phyloP scores from a whole-genome alignment of 192 early-diverging fungal genomes.

The Pilobolus umbonatus region DNA sequence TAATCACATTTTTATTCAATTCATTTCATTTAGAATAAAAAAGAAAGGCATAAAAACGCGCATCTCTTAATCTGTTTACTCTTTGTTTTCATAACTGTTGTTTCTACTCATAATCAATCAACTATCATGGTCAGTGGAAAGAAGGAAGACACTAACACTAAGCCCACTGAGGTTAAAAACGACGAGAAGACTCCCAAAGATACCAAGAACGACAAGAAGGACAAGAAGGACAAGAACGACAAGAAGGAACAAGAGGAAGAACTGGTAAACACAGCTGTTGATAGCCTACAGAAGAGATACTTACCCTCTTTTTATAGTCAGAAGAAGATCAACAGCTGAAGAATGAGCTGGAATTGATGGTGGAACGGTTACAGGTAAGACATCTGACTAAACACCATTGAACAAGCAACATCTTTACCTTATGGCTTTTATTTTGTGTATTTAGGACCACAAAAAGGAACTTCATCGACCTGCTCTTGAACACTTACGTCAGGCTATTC shows the following conservation, averaged over 20 bases:
- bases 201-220: slow-evolving; percentile 20
- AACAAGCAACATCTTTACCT: neutral
- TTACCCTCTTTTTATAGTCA: slow-evolving; percentile 52
- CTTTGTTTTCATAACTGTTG: neutral
- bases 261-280: slow-evolving; percentile 27
- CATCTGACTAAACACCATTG: neutral
- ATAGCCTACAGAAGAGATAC: neutral
- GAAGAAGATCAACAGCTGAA: slow-evolving; percentile 97
- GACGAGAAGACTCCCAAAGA: slow-evolving; percentile 13
- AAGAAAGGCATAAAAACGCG: neutral
- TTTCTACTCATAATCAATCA: neutral
- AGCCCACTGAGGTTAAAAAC: slow-evolving; percentile 1
- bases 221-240: slow-evolving; percentile 33
- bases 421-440: neutral
- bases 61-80: neutral
- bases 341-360: slow-evolving; percentile 90
- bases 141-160: slow-evolving; percentile 7
- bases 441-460: slow-evolving; percentile 60
- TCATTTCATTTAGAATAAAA: no score
- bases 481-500: slow-evolving; percentile 81
- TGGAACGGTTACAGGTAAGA: slow-evolving; percentile 83
- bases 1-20: no score
- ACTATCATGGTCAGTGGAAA: slow-evolving; percentile 1
- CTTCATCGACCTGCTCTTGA: slow-evolving; percentile 87
- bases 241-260: slow-evolving; percentile 38